Base-by-base conservation (phyloP, 1,139 yeast genomes). In the Nadsonia commutata region DNA sequence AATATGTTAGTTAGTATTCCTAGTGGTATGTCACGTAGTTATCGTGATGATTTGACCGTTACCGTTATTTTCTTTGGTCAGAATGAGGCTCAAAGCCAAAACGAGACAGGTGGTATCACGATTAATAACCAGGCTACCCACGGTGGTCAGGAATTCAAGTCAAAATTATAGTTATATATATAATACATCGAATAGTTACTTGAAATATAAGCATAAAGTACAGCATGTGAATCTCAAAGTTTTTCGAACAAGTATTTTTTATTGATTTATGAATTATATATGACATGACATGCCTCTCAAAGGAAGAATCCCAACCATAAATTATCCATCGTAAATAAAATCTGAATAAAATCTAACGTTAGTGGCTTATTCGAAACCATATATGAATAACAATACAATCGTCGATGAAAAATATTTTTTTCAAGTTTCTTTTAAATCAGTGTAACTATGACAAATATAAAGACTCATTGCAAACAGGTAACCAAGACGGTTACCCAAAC, bases 11-110 rank as follows among this genome's bases (percentile, higher is more conserved):
- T 88, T 19, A 80, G 94, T 43, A 86, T 90, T 45, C 97, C 98
- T n/a, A 76, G 85, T 36, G 96, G 98, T 1, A 74, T 82, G 51
- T 82, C 95, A 18, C 76, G 98, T 62, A 73, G 85, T 42, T 90
- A 88, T 63, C 76, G 98, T 61, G 98, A 90, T 64, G 98, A 90
- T 59, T 70, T 90, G 56, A 88, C 97, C 0, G 97, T 88, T 8
- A 86, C 96, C 2, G 98, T 90, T 20, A 86, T 88, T 3, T 90
- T 90, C 62, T 90, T 90, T 59, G 94, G 93, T 13, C 71, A 74
- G 18, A 52, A 52, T 5, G 55, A 50, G 20, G 52, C 38, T 20
- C 37, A 46, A 18, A 49, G 40, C 5, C 47, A 51, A 3, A 54
- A 51, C 18, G 57, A 52, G 33, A 41, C 54, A 5, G 65, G 64